phyloP scores from a whole-genome alignment of 805 yeast genomes.

The Sugiyamaella marilandica region DNA sequence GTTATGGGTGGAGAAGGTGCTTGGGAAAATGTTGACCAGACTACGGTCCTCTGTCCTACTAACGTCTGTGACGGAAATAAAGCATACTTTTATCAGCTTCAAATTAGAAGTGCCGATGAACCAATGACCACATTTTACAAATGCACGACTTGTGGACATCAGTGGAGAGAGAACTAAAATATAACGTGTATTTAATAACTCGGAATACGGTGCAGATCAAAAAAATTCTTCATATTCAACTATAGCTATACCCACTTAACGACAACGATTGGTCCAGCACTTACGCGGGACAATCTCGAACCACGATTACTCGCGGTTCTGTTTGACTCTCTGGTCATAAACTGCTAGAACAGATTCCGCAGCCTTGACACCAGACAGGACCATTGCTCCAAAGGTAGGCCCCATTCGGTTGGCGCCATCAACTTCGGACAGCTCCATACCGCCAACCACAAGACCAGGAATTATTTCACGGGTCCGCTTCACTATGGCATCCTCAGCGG shows the following conservation, averaged over 20 bases:
- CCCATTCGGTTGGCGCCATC: conserved; percentile 82
- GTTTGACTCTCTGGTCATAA: conserved; percentile 24
- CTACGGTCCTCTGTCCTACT: conserved; percentile 85
- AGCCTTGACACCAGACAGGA: conserved; percentile 71
- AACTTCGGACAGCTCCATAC: conserved; percentile 76
- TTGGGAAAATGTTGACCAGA: conserved; percentile 98
- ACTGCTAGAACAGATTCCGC: conserved; percentile 44
- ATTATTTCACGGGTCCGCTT: conserved; percentile 60
- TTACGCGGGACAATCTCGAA: too few species aligned
- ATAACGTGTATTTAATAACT: conserved; percentile 3
- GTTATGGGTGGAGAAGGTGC: conserved; percentile 96
- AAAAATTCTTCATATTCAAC: background rate
- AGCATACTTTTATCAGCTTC: conserved; percentile 95
- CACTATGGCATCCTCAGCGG: conserved; percentile 71
- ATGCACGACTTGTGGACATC: conserved; percentile 87
- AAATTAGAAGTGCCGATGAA: conserved; percentile 96
- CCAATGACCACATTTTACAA: conserved; percentile 98
- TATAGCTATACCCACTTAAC: background rate
- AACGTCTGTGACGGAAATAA: conserved; percentile 81
- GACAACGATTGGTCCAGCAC: background rate
- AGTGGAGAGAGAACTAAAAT: conserved; percentile 91
- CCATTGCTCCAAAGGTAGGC: conserved; percentile 81
- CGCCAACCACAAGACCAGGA: conserved; percentile 62
- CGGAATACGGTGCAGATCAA: background rate
- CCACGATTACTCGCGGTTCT: conserved; percentile 18